A percentile compares a stretch with the other conserved stretches of the same genome.
Evolutionary conservation across 2,329 filamentous ascomycete genomes (phyloP).

Genomic region (Aspergillus alliaceus): DNA sequence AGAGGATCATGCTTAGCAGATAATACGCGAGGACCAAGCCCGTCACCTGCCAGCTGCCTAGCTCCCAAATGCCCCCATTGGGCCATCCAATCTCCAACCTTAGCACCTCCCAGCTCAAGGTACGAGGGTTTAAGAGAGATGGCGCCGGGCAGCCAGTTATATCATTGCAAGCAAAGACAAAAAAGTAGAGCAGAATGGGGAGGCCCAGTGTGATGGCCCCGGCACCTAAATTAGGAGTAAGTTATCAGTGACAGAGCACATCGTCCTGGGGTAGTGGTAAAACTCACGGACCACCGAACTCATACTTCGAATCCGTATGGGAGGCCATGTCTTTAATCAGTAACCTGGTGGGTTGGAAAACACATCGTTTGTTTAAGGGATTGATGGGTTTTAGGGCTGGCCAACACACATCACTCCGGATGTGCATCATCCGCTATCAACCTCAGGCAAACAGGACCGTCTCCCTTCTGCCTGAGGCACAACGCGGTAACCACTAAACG

Average conservation of each 20-base stretch:
- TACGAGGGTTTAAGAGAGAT: conserved; percentile 68
- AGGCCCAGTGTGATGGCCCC: conserved; percentile 74
- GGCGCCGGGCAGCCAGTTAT: conserved; percentile 83
- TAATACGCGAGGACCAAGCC: conserved; percentile 73
- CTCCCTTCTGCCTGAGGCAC: too few relatives aligned
- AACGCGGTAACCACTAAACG: conserved; percentile 33
- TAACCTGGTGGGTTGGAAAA: background rate
- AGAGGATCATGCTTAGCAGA: conserved; percentile 67
- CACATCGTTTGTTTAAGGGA: background rate
- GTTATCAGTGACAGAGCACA: conserved; percentile 4
- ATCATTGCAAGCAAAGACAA: conserved; percentile 86
- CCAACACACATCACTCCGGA: background rate
- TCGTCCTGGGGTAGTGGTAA: background rate
- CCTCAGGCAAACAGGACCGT: background rate
- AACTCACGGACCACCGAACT: conserved; percentile 43
- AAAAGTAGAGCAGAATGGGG: conserved; percentile 72
- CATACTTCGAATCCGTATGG: conserved; percentile 25
- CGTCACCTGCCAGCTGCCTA: conserved; percentile 52
- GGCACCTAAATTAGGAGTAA: conserved; percentile 64
- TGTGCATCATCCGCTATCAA: background rate
- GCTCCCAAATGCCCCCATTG: conserved; percentile 64
- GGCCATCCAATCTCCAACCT: conserved; percentile 80
- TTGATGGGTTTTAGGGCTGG: background rate
- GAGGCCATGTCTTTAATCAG: background rate
- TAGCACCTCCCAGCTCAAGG: conserved; percentile 65